Percentiles rank a stretch among this genome's conserved stretches.
phyloP scores from a whole-genome alignment of 2,329 filamentous ascomycete genomes.

The Monascus ruber region DNA sequence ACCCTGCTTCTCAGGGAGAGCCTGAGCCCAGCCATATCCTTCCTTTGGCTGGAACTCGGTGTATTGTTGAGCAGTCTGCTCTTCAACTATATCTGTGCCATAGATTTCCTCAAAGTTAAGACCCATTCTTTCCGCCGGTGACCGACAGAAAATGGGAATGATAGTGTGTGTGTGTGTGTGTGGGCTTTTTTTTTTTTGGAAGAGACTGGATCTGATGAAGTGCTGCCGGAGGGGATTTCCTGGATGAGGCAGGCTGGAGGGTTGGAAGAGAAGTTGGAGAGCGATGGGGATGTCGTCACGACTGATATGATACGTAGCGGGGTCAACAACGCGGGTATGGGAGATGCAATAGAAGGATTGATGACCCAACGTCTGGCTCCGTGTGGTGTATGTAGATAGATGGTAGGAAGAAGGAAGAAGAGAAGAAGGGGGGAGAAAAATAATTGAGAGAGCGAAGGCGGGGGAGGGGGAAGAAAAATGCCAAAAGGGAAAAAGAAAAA shows the following conservation, averaged over 20 bases:
- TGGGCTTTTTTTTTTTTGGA: too few relatives aligned
- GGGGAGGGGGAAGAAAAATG: slow-evolving; percentile 7
- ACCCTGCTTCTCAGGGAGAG: slow-evolving; percentile 95
- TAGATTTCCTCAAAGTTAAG: slow-evolving; percentile 37
- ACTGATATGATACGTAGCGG: not conserved
- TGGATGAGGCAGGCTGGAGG: slow-evolving; percentile 4
- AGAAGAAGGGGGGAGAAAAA: slow-evolving; percentile 2
- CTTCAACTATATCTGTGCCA: slow-evolving; percentile 35
- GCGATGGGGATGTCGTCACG: slow-evolving; percentile 16
- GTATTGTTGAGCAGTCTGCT: slow-evolving; percentile 34
- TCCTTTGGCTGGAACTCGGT: slow-evolving; percentile 44
- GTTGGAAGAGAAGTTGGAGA: slow-evolving; percentile 7
- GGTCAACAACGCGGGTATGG: slow-evolving; percentile 12
- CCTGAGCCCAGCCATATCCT: slow-evolving; percentile 86
- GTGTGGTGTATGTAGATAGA: not conserved
- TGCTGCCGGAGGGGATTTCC: too few relatives aligned
- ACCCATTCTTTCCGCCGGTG: slow-evolving; percentile 40
- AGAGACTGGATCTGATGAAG: too few relatives aligned
- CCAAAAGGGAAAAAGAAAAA: slow-evolving; percentile 10
- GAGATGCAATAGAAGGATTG: slow-evolving; percentile 5
- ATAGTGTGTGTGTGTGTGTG: too few relatives aligned
- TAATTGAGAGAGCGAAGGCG: slow-evolving; percentile 4
- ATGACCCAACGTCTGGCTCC: slow-evolving; percentile 13
- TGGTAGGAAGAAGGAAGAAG: slow-evolving; percentile 1
- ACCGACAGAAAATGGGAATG: slow-evolving; percentile 29